Percentiles rank a stretch among this genome's conserved stretches.
phyloP scores from a whole-genome alignment of 139 green algal genomes.

The Volvox africanus region DNA sequence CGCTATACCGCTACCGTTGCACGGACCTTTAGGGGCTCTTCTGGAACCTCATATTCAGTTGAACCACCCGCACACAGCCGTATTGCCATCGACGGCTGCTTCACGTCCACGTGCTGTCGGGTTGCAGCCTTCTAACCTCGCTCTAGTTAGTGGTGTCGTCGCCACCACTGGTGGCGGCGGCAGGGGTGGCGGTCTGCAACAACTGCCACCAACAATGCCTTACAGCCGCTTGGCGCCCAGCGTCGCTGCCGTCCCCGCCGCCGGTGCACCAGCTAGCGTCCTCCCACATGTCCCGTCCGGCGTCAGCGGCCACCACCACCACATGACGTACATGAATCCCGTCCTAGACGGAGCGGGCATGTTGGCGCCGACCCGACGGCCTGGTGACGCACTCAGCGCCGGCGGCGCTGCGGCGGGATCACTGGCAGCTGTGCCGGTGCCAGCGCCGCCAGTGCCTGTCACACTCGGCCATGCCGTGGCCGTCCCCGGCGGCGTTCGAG shows the following conservation, averaged over 20 bases:
- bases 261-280: background rate
- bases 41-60: background rate
- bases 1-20: background rate
- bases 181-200: background rate
- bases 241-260: background rate
- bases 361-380: background rate
- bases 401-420: background rate
- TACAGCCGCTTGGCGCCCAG: background rate
- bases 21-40: background rate
- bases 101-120: background rate
- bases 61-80: background rate
- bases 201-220: background rate
- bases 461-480: background rate
- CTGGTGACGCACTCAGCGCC: constrained; percentile 1
- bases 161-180: background rate
- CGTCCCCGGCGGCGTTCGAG: background rate
- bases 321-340: background rate
- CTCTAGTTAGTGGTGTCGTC: background rate
- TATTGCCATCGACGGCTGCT: background rate
- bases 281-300: background rate
- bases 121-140: background rate
- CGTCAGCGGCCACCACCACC: background rate
- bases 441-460: background rate
- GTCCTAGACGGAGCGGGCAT: background rate
- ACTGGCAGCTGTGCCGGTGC: background rate